Evolutionary conservation across 805 yeast genomes (phyloP).

Genomic region (Wickerhamomyces silvicola): DNA sequence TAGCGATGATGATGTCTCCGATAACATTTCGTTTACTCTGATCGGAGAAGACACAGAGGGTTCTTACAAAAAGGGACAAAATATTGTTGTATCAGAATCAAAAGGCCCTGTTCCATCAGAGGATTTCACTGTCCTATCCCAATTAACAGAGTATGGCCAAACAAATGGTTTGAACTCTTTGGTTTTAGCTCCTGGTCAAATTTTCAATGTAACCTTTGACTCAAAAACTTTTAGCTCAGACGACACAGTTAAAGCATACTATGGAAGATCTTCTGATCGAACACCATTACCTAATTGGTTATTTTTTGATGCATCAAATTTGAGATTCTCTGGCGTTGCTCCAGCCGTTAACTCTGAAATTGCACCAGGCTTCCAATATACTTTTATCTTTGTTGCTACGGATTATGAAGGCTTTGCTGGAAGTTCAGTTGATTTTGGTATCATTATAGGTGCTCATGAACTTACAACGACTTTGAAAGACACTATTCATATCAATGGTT

Average conservation of each 20-base stretch:
- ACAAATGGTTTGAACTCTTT: constrained; percentile 75
- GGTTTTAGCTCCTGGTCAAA: constrained; percentile 63
- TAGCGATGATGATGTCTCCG: constrained; percentile 34
- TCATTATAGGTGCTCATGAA: constrained; percentile 85
- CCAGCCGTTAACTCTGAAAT: constrained; percentile 80
- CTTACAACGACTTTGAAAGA: constrained; percentile 60
- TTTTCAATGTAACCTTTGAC: constrained; percentile 61
- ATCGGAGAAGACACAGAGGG: constrained; percentile 60
- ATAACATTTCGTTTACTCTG: constrained; percentile 42
- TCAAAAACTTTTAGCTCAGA: constrained; percentile 51
- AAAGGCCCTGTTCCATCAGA: constrained; percentile 47
- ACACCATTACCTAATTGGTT: constrained; percentile 93
- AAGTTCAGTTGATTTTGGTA: constrained; percentile 58
- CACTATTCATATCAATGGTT: constrained; percentile 57
- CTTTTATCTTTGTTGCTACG: constrained; percentile 69
- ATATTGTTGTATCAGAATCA: constrained; percentile 52
- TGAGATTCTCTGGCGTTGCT: constrained; percentile 79
- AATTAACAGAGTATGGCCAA: constrained; percentile 57
- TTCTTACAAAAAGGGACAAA: constrained; percentile 41
- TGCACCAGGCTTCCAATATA: constrained; percentile 78
- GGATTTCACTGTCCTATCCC: constrained; percentile 38
- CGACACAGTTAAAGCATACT: constrained; percentile 54
- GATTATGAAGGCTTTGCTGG: constrained; percentile 73
- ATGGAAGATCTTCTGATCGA: constrained; percentile 75
- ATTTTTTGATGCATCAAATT: constrained; percentile 49